phyloP scores from a whole-genome alignment of 2,329 filamentous ascomycete genomes.

The Bertia moriformis region DNA sequence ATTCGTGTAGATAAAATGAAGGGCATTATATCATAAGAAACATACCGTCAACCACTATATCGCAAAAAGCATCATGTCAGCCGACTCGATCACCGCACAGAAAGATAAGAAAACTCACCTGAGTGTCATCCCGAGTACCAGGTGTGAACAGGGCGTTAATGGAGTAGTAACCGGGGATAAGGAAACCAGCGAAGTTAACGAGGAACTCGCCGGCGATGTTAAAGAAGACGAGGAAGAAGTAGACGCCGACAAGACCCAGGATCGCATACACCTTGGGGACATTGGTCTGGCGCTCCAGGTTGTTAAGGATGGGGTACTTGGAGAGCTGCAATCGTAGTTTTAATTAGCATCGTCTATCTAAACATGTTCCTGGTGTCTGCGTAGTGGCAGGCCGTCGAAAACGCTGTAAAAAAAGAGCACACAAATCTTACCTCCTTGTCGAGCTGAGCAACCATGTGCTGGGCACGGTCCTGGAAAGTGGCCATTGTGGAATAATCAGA shows the following conservation, averaged over 20 bases:
- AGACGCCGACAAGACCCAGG: constrained; percentile 47
- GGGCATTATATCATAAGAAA: constrained; percentile 11
- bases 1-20: too few relatives aligned
- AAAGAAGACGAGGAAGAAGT: constrained; percentile 61
- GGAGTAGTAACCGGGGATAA: constrained; percentile 53
- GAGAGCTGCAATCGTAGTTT: constrained; percentile 34
- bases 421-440: constrained; percentile 46
- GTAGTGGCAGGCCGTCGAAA: too few relatives aligned
- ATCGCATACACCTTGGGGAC: constrained; percentile 56
- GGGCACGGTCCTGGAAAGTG: constrained; percentile 45
- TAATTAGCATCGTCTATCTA: too few relatives aligned
- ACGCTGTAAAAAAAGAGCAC: too few relatives aligned
- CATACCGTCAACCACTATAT: constrained; percentile 43
- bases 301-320: constrained; percentile 52
- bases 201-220: constrained; percentile 57
- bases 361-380: too few relatives aligned
- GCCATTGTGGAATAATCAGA: neutral
- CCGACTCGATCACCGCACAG: constrained; percentile 1
- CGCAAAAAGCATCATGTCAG: constrained; percentile 11
- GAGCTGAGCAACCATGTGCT: constrained; percentile 51
- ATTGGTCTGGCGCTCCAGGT: constrained; percentile 54
- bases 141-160: constrained; percentile 46
- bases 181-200: constrained; percentile 52
- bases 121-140: constrained; percentile 47
- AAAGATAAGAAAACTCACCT: constrained; percentile 26